phyloP scores from a whole-genome alignment of 257 asterid genomes.

The Solanum neorickii region DNA sequence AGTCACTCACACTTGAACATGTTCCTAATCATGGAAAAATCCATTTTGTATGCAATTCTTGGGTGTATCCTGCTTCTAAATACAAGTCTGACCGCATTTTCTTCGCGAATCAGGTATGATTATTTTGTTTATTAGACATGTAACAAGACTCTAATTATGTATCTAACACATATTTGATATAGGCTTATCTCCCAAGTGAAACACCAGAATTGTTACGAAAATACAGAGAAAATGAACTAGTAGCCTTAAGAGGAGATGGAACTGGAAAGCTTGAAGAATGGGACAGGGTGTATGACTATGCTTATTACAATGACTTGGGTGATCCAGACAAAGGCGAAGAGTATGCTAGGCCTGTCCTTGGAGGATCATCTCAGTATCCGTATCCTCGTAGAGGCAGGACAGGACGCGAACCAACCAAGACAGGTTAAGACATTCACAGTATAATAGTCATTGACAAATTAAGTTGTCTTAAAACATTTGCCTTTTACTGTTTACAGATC shows the following conservation, averaged over 20 bases:
- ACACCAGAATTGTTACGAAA: constrained; percentile 16
- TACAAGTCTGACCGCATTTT: constrained; percentile 17
- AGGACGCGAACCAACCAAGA: not conserved
- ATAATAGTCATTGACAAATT: not conserved
- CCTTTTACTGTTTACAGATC: constrained; percentile 6
- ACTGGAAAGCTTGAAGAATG: constrained; percentile 23
- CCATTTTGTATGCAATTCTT: constrained; percentile 24
- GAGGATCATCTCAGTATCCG: constrained; percentile 19
- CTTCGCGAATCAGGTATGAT: constrained; percentile 23
- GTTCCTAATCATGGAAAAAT: constrained; percentile 6
- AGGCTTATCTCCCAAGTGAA: constrained; percentile 28
- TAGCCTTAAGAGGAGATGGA: constrained; percentile 22
- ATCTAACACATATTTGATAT: not conserved
- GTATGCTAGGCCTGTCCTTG: constrained; percentile 14
- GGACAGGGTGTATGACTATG: constrained; percentile 37
- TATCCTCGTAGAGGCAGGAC: constrained; percentile 12
- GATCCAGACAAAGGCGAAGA: constrained; percentile 15
- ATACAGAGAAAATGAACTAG: constrained; percentile 21
- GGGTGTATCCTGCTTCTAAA: constrained; percentile 22
- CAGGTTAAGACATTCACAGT: not conserved
- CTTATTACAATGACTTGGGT: constrained; percentile 29
- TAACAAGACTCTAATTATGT: not conserved
- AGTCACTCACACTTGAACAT: constrained; percentile 22
- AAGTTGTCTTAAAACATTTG: not conserved
- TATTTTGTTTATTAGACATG: not conserved